These are phyloP conservation scores for Agaricus blazei DNA, from an alignment of 768 basidiomycete genomes.

Conservation along the genomic window DNA sequence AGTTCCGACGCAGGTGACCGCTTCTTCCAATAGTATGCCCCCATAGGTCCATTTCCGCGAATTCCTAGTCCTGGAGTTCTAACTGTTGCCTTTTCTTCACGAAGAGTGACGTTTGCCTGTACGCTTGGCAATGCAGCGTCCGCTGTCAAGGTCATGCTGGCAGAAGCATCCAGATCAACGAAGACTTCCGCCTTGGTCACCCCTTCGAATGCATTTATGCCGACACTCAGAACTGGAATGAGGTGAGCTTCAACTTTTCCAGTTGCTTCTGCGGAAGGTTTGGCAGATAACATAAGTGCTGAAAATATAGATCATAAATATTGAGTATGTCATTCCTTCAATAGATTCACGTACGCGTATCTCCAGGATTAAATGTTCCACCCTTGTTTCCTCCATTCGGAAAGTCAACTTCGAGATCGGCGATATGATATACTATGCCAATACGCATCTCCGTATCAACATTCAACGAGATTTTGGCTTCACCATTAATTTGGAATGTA, in stretches of 20 bases:
- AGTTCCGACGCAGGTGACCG: neutral
- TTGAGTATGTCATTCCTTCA: neutral
- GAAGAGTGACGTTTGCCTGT: neutral
- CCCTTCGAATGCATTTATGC: constrained; percentile 34
- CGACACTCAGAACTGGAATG: constrained; percentile 43
- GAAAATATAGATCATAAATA: neutral
- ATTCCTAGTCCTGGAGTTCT: neutral
- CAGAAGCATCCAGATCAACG: constrained; percentile 35
- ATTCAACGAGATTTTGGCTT: constrained; percentile 29
- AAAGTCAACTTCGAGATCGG: constrained; percentile 37
- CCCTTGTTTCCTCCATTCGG: constrained; percentile 27
- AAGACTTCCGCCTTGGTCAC: constrained; percentile 32
- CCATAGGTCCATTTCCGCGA: neutral
- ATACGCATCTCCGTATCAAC: constrained; percentile 34
- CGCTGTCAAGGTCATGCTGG: constrained; percentile 22
- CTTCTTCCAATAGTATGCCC: neutral
- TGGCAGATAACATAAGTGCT: constrained; percentile 38
- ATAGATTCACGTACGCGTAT: constrained; percentile 33
- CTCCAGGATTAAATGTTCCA: constrained; percentile 27
- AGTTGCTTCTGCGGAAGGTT: constrained; percentile 33
- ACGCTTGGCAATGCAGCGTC: constrained; percentile 12
- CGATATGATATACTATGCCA: constrained; percentile 37
- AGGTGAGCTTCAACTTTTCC: constrained; percentile 42
- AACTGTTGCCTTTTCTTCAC: neutral
- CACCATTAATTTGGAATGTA: constrained; percentile 36